phyloP scores from a whole-genome alignment of 305 asterid species.

The Ilex paraguariensis region DNA sequence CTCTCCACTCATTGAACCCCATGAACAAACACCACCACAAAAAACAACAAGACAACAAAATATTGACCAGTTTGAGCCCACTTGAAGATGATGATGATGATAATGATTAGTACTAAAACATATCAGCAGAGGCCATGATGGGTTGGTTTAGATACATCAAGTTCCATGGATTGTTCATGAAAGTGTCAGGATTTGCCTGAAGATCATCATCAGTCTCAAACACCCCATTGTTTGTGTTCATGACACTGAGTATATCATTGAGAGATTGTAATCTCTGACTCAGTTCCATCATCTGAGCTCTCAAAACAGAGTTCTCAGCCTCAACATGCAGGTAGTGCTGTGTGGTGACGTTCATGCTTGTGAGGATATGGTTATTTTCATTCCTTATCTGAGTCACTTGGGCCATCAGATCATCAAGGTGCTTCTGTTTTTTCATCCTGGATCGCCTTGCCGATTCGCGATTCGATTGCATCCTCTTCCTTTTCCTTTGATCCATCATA shows the following conservation, averaged over 20 bases:
- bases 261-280: conserved; percentile 60
- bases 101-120: conserved; percentile 25
- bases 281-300: conserved; percentile 79
- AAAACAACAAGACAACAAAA: conserved; percentile 3
- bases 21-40: not conserved
- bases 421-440: conserved; percentile 79
- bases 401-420: conserved; percentile 59
- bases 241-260: conserved; percentile 48
- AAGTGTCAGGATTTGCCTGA: conserved; percentile 21
- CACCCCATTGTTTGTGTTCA: conserved; percentile 28
- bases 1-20: conserved; percentile 1
- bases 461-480: conserved; percentile 78
- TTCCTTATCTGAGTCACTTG: conserved; percentile 41
- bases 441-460: conserved; percentile 90
- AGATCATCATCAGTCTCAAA: conserved; percentile 20
- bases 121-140: conserved; percentile 64
- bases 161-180: conserved; percentile 40
- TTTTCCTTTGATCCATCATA: conserved; percentile 54
- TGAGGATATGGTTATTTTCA: conserved; percentile 45
- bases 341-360: conserved; percentile 35
- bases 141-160: conserved; percentile 48
- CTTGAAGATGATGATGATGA: no score
- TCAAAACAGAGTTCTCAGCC: conserved; percentile 63
- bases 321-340: conserved; percentile 41
- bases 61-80: not conserved